Conservation (phyloP, 345 rosid genomes). For the Geranium brycei region DNA sequence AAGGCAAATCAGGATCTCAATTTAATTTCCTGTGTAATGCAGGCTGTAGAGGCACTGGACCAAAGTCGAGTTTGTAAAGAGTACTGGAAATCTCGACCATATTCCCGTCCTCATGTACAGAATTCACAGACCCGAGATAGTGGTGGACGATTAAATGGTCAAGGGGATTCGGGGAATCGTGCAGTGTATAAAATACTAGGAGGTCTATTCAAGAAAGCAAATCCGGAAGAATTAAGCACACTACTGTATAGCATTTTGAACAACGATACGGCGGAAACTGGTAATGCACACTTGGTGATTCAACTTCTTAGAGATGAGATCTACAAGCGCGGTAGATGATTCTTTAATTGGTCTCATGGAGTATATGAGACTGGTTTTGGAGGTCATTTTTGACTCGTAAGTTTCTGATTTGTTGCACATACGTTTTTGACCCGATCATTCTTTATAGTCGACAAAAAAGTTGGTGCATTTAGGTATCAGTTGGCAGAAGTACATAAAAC, state of each 20-base stretch:
- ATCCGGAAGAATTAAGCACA: slow-evolving; percentile 41
- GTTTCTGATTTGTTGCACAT: no score
- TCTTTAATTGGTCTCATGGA: no score
- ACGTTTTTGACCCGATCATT: no score
- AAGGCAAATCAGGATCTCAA: not conserved
- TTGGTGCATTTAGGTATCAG: no score
- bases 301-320: slow-evolving; percentile 53
- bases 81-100: slow-evolving; percentile 95
- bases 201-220: slow-evolving; percentile 63
- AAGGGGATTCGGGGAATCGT: slow-evolving; percentile 3
- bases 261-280: slow-evolving; percentile 16
- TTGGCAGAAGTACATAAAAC: no score
- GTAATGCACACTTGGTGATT: slow-evolving; percentile 23
- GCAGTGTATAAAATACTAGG: slow-evolving; percentile 15
- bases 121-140: slow-evolving; percentile 22
- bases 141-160: slow-evolving; percentile 9
- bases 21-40: slow-evolving; percentile 7
- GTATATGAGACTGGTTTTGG: no score
- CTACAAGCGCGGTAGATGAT: slow-evolving; percentile 32
- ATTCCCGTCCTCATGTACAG: slow-evolving; percentile 68
- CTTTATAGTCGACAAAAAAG: no score
- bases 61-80: slow-evolving; percentile 64
- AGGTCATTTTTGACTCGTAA: no score
- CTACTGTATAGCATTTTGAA: slow-evolving; percentile 39
- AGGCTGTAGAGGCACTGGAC: slow-evolving; percentile 91